phyloP scores from a whole-genome alignment of 1,284 basidiomycete genomes.

The Clitocybe nebularis region DNA sequence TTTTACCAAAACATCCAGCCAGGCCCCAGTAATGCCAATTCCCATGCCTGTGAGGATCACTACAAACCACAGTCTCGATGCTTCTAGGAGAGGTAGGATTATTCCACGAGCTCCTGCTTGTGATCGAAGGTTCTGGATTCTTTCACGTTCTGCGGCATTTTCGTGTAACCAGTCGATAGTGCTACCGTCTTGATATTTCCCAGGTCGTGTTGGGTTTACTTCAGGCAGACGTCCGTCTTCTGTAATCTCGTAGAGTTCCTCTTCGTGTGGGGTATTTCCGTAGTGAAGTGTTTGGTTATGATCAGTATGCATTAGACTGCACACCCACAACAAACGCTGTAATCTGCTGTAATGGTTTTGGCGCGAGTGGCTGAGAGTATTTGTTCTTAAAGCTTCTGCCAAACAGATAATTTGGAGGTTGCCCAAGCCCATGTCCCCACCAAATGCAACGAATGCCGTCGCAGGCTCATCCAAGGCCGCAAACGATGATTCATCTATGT shows the following conservation, averaged over 20 bases:
- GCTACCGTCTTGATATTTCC: slow-evolving; percentile 50
- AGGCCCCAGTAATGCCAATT: slow-evolving; percentile 67
- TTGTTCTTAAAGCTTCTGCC: slow-evolving; percentile 11
- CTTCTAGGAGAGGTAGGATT: slow-evolving; percentile 52
- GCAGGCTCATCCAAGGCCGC: slow-evolving; percentile 15
- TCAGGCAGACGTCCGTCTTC: slow-evolving; percentile 32
- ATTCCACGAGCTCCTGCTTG: slow-evolving; percentile 54
- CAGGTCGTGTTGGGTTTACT: slow-evolving; percentile 21
- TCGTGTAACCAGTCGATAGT: slow-evolving; percentile 73
- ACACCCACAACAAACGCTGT: background rate
- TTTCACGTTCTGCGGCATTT: slow-evolving; percentile 59
- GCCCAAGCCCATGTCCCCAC: slow-evolving; percentile 1
- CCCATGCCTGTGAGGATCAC: slow-evolving; percentile 64
- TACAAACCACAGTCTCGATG: slow-evolving; percentile 63
- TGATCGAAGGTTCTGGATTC: slow-evolving; percentile 45
- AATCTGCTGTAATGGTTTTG: background rate
- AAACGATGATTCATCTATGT: slow-evolving; percentile 40
- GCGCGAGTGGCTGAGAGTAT: background rate
- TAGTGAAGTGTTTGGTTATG: slow-evolving; percentile 17
- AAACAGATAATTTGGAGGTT: slow-evolving; percentile 12
- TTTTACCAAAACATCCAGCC: slow-evolving; percentile 70
- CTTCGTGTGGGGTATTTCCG: slow-evolving; percentile 23
- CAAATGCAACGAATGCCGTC: slow-evolving; percentile 11
- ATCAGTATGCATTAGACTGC: slow-evolving; percentile 14
- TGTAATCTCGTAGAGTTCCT: slow-evolving; percentile 39